Percentiles rank a stretch among this genome's conserved stretches.
phyloP scores from a whole-genome alignment of 169 alveolate genomes.

The Babesia divergens region DNA sequence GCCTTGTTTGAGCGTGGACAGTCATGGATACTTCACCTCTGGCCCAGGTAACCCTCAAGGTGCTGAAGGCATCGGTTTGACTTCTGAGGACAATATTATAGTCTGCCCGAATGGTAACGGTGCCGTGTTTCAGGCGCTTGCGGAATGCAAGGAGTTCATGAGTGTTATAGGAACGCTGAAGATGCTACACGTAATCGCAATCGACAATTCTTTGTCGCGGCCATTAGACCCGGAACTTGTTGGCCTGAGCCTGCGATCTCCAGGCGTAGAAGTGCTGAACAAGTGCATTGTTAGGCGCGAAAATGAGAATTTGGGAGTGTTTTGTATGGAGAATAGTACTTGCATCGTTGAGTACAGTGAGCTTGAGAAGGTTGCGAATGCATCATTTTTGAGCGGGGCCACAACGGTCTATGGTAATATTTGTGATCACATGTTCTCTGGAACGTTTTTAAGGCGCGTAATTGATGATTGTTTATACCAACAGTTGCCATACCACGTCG shows the following conservation, averaged over 20 bases:
- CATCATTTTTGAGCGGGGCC: slow-evolving; percentile 6
- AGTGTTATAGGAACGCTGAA: background rate
- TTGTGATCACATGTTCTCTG: slow-evolving; percentile 72
- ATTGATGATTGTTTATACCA: slow-evolving; percentile 52
- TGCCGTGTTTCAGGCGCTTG: slow-evolving; percentile 59
- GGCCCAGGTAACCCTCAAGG: background rate
- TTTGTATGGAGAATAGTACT: slow-evolving; percentile 34
- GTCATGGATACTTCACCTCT: slow-evolving; percentile 4
- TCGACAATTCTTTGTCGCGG: slow-evolving; percentile 46
- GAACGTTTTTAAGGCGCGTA: slow-evolving; percentile 52
- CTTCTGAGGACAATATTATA: background rate
- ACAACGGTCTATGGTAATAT: slow-evolving; percentile 59
- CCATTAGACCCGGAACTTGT: slow-evolving; percentile 60
- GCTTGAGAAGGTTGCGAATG: slow-evolving; percentile 19
- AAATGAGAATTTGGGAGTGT: slow-evolving; percentile 47
- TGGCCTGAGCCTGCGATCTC: slow-evolving; percentile 32
- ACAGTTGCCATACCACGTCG: slow-evolving; percentile 64
- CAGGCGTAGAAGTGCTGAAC: slow-evolving; percentile 41
- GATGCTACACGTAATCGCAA: slow-evolving; percentile 47
- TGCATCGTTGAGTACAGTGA: slow-evolving; percentile 58
- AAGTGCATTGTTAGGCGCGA: slow-evolving; percentile 43
- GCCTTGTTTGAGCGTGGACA: slow-evolving; percentile 25
- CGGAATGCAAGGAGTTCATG: slow-evolving; percentile 39
- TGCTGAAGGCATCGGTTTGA: background rate
- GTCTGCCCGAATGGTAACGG: slow-evolving; percentile 73